Evolutionary conservation across 352 stramenopile species (phyloP).

Genomic region (Phytopythium delawarense): DNA sequence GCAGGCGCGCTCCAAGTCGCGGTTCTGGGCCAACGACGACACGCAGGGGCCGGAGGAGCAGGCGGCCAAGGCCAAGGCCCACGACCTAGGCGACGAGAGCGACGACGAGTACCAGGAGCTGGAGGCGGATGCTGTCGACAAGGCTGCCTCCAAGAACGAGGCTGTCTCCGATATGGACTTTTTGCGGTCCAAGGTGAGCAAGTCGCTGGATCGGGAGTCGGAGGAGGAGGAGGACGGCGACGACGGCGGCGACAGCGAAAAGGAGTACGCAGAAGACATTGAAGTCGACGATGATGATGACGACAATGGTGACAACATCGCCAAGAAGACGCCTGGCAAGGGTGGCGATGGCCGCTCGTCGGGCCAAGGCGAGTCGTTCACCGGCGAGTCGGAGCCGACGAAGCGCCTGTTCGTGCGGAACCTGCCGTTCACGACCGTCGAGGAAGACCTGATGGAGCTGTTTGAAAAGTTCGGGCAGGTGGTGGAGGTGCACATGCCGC

Average conservation of each 20-base stretch:
- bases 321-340: constrained; percentile 9
- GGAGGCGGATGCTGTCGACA: constrained; percentile 19
- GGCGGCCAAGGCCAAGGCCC: constrained; percentile 15
- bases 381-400: constrained; percentile 37
- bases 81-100: constrained; percentile 31
- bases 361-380: constrained; percentile 8
- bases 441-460: constrained; percentile 93
- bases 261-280: constrained; percentile 36
- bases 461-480: constrained; percentile 90
- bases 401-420: constrained; percentile 97
- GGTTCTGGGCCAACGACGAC: constrained; percentile 91
- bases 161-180: constrained; percentile 91
- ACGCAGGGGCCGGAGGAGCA: constrained; percentile 40
- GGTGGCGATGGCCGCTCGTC: neutral
- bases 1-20: constrained; percentile 84
- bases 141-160: constrained; percentile 25
- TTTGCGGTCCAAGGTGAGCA: constrained; percentile 91
- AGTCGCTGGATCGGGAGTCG: constrained; percentile 82
- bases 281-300: constrained; percentile 34
- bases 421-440: constrained; percentile 93
- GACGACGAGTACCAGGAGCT: constrained; percentile 89
- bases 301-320: constrained; percentile 15
- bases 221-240: constrained; percentile 11
- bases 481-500: constrained; percentile 93
- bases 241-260: constrained; percentile 22